Conservation (phyloP, 1,139 yeast species). For the Scheffersomyces quercinus region DNA sequence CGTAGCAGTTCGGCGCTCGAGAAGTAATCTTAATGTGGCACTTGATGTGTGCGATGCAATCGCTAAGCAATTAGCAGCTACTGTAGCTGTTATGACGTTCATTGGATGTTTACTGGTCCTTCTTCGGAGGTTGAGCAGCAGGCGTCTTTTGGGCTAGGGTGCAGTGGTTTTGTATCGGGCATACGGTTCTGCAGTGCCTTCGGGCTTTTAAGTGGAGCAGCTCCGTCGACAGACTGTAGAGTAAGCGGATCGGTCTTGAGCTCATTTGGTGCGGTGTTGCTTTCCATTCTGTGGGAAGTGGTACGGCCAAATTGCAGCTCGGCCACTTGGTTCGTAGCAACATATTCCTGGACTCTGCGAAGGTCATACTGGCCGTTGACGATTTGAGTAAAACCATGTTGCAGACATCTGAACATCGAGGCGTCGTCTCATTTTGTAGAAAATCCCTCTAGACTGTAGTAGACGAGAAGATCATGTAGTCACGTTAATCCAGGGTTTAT, state of each 20-base stretch:
- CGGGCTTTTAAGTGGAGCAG: constrained; percentile 65
- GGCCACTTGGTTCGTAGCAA: constrained; percentile 58
- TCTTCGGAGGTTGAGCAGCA: constrained; percentile 58
- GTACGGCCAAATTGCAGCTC: constrained; percentile 50
- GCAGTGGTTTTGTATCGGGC: constrained; percentile 18
- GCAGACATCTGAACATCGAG: constrained; percentile 52
- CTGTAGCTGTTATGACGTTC: constrained; percentile 28
- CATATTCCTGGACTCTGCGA: constrained; percentile 94
- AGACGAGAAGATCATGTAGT: too few species aligned
- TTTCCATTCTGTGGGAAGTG: constrained; percentile 6
- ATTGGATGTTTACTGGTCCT: constrained; percentile 43
- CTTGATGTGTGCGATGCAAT: constrained; percentile 15
- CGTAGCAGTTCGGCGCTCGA: constrained; percentile 71
- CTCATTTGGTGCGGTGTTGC: constrained; percentile 40
- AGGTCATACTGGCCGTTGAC: constrained; percentile 72
- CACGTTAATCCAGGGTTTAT: too few species aligned
- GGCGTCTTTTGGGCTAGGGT: constrained; percentile 20
- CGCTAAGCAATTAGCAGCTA: constrained; percentile 22
- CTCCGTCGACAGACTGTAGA: constrained; percentile 88
- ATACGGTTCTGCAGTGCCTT: constrained; percentile 17
- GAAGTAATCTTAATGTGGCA: constrained; percentile 49
- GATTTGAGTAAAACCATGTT: constrained; percentile 93
- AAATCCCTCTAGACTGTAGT: not conserved
- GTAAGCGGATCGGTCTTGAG: constrained; percentile 65
- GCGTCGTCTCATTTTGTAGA: not conserved